Conservation (phyloP, 495 filamentous ascomycete genomes). For the Lentithecium fluviatile region DNA sequence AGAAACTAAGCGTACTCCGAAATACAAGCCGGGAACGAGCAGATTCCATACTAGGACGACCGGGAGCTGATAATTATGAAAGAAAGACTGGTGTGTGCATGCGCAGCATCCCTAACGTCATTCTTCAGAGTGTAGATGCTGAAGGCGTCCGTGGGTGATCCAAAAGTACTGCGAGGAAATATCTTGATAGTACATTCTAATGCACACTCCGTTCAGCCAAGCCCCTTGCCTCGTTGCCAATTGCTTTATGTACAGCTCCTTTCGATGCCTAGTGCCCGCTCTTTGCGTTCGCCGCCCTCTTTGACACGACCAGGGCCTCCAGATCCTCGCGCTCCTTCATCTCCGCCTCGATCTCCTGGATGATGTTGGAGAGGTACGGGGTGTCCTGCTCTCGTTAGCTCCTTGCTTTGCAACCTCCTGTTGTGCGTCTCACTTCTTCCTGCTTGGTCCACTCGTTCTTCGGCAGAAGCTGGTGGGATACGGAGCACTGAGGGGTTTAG, state of each 20-base stretch:
- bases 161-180: background rate
- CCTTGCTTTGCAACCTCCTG: background rate
- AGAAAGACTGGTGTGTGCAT: too few relatives aligned
- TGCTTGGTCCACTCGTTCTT: conserved; percentile 77
- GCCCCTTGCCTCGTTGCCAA: background rate
- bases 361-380: conserved; percentile 75
- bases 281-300: conserved; percentile 31
- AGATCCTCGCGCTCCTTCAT: conserved; percentile 75
- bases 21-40: too few relatives aligned
- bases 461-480: conserved; percentile 84
- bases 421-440: conserved; percentile 57
- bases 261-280: conserved; percentile 15
- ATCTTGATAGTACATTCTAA: conserved; percentile 34
- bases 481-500: conserved; percentile 62
- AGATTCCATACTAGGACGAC: too few relatives aligned
- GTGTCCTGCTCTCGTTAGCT: conserved; percentile 57
- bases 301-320: conserved; percentile 67
- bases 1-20: too few relatives aligned
- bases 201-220: conserved; percentile 19
- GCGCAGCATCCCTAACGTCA: too few relatives aligned
- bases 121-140: background rate
- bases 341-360: conserved; percentile 81
- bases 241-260: conserved; percentile 9
- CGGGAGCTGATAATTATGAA: too few relatives aligned
- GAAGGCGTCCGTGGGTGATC: background rate